Percentiles rank a stretch among this genome's conserved stretches.
These are phyloP conservation scores for Jatropha podagrica DNA, from an alignment of 441 rosid genomes.

Conservation along the genomic window DNA sequence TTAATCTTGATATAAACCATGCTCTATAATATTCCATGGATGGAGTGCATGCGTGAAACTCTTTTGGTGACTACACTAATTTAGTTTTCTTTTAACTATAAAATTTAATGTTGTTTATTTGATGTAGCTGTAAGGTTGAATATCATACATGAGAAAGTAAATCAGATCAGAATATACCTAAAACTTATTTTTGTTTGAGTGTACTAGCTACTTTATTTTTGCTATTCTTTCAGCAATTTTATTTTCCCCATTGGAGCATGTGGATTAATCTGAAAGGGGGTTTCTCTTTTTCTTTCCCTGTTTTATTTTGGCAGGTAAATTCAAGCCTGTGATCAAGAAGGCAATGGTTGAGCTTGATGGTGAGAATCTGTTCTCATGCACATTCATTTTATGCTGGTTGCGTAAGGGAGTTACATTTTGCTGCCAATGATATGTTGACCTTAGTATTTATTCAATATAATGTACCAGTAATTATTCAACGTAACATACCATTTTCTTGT, in stretches of 20 bases:
- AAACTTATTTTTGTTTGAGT: neutral
- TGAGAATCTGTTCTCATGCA: constrained; percentile 24
- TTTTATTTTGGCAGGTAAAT: constrained; percentile 55
- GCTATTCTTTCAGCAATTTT: neutral
- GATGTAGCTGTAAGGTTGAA: neutral
- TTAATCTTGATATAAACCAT: neutral
- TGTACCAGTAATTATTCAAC: neutral
- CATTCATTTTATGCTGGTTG: neutral
- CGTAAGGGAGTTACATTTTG: neutral
- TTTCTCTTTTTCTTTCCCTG: neutral
- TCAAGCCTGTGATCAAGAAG: constrained; percentile 98
- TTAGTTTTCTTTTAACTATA: neutral
- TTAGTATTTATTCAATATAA: neutral
- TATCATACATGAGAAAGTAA: neutral
- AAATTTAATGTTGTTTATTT: neutral
- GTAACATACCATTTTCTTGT: neutral
- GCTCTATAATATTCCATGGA: neutral
- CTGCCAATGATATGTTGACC: neutral
- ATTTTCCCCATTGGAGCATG: neutral
- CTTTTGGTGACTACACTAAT: neutral
- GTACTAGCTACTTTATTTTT: neutral
- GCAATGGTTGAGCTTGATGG: constrained; percentile 99
- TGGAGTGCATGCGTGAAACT: neutral
- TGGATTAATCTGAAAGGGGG: neutral
- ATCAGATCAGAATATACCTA: neutral